Evolutionary conservation across 345 rosid species (phyloP).

Genomic region (Citropsis articulata): DNA sequence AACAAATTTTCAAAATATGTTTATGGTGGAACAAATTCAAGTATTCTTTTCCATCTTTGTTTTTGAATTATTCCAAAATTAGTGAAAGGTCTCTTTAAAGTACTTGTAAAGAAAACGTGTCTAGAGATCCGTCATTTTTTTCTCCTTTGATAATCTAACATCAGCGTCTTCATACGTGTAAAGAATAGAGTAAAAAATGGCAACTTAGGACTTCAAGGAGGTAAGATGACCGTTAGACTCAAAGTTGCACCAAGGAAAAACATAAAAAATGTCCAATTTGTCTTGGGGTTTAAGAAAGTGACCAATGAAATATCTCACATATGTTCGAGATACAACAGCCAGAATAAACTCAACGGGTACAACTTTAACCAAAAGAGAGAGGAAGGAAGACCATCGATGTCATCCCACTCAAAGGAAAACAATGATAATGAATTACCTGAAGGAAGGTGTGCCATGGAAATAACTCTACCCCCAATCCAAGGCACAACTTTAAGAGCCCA

Average conservation of each 20-base stretch:
- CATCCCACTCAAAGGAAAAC: background rate
- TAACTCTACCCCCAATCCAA: constrained; percentile 92
- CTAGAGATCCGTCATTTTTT: background rate
- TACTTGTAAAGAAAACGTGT: background rate
- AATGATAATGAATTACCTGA: constrained; percentile 54
- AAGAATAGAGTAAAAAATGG: background rate
- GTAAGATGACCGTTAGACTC: background rate
- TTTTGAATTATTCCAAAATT: background rate
- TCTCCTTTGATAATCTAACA: background rate
- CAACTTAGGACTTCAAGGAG: background rate
- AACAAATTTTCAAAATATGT: background rate
- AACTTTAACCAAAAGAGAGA: background rate
- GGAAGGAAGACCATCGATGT: background rate
- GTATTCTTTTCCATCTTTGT: background rate
- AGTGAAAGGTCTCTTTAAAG: background rate
- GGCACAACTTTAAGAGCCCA: constrained; percentile 80
- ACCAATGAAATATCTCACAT: background rate
- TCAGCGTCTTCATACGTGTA: background rate
- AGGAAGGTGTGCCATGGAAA: constrained; percentile 87
- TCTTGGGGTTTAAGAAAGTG: background rate
- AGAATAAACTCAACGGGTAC: background rate
- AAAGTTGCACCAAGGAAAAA: background rate
- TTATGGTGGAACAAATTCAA: background rate
- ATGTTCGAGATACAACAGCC: background rate
- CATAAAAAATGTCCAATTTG: background rate